phyloP scores from a whole-genome alignment of 768 basidiomycete species.

The Kwoniella mangroviensis region DNA sequence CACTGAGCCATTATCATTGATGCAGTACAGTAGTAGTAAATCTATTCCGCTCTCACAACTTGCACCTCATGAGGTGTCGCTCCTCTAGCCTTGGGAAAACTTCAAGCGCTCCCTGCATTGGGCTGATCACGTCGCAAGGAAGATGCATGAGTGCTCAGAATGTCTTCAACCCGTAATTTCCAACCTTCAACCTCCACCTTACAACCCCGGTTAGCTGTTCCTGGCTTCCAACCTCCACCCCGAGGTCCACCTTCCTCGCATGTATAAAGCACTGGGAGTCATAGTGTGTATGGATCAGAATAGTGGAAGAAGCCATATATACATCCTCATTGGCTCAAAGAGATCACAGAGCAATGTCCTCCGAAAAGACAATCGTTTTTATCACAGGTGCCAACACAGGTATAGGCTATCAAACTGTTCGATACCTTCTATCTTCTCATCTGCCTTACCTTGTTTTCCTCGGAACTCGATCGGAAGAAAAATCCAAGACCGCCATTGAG shows the following conservation, averaged over 20 bases:
- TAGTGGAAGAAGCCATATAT: too few species aligned
- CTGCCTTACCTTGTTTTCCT: constrained; percentile 6
- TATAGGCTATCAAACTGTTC: constrained; percentile 16
- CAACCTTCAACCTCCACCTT: not conserved
- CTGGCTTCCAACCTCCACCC: constrained; percentile 3
- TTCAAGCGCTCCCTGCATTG: too few species aligned
- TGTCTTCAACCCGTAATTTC: too few species aligned
- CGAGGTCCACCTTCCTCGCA: constrained; percentile 7
- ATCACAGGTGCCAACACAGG: constrained; percentile 23
- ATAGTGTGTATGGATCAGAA: not conserved
- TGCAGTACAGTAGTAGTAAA: too few species aligned
- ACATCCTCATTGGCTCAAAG: not conserved
- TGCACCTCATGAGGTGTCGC: too few species aligned
- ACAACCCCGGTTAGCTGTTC: not conserved
- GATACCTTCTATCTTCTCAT: not conserved
- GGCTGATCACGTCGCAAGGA: too few species aligned
- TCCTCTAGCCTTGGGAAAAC: too few species aligned
- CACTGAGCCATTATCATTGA: too few species aligned
- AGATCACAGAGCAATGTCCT: not conserved
- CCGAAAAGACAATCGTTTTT: not conserved
- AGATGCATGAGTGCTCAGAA: too few species aligned
- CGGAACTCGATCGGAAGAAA: not conserved
- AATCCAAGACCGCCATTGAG: not conserved
- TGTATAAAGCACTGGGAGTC: not conserved
- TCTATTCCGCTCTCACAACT: too few species aligned